Base-by-base conservation (phyloP, 495 filamentous ascomycete species). In the Baudoinia panamericana region DNA sequence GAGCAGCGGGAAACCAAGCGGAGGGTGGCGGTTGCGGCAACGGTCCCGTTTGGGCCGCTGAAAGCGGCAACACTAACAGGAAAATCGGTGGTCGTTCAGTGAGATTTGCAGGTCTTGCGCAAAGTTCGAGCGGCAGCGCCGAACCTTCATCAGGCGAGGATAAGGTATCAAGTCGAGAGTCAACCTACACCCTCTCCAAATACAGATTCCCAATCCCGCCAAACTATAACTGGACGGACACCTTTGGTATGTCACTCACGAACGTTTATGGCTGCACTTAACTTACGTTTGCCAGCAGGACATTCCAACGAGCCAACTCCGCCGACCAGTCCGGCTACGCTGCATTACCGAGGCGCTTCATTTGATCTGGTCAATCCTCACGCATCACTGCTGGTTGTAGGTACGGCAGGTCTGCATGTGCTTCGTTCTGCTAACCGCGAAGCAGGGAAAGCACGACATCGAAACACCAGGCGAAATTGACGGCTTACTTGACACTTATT, bases 361-460 rank as follows among this genome's bases (percentile, higher is more conserved):
- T 52, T 52, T 17, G 48, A 52, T 39, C 13, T 52, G n/a, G 48
- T 52, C 9, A 52, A 52, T 23, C 48, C 48, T 9, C 48, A 47
- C 43, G 38, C 30, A 33, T 52, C 48, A 10, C 43, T 52, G 10
- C 17, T 46, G 6, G 24, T 52, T 5, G 48, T 45, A 31, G 15
- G 34, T 39, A 5, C 5, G 28, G 9, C 25, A 11, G 21, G 34
- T 8, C 10, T 13, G 11, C 3, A 18, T 23, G 3, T 16, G 13
- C 17, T 19, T 7, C 23, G 11, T 30, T 11, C 7, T 30, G 28
- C 30, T 42, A 4, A 31, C 13, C 8, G 5, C 11, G 12, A 2
- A 2, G 1, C 21, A 45, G 42, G 42, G 48, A 3, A 25, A 29
- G 9, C 6, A 30, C 10, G 39, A 52, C 23, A n/a, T 52, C 22